Conservation (phyloP, 495 filamentous ascomycete genomes). For the Pseudomonodictys pantanalensis region DNA sequence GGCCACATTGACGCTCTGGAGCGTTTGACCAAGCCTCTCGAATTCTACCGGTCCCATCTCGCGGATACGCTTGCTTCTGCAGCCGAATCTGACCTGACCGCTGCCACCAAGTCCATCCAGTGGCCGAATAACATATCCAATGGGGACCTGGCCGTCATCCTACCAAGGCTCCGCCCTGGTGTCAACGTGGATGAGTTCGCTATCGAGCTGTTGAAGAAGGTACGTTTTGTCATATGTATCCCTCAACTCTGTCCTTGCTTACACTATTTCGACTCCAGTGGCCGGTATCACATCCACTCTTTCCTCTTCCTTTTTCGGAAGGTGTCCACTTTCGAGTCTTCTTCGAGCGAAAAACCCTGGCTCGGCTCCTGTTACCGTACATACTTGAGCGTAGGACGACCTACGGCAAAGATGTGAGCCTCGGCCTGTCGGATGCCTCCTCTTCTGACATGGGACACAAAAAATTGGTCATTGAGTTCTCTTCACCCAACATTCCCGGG, state of each 20-base stretch:
- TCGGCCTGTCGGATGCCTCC: constrained; percentile 64
- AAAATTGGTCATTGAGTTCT: constrained; percentile 57
- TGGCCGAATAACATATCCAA: constrained; percentile 7
- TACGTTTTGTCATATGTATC: neutral
- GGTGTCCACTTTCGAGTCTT: constrained; percentile 20
- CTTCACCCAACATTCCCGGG: constrained; percentile 62
- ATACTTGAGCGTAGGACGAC: constrained; percentile 45
- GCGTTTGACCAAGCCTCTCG: constrained; percentile 17
- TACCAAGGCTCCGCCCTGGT: constrained; percentile 18
- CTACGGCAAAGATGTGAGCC: constrained; percentile 64
- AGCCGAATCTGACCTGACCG: neutral
- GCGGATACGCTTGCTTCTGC: constrained; percentile 12
- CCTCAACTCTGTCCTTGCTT: neutral
- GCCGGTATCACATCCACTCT: constrained; percentile 12
- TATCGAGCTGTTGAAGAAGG: constrained; percentile 18
- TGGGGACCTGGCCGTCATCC: constrained; percentile 16
- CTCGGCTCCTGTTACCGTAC: constrained; percentile 16
- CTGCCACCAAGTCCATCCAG: constrained; percentile 19
- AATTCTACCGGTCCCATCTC: constrained; percentile 15
- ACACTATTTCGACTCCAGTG: constrained; percentile 7
- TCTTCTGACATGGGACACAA: constrained; percentile 70
- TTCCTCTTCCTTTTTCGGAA: constrained; percentile 17
- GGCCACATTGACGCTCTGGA: constrained; percentile 3
- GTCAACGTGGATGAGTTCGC: constrained; percentile 11
- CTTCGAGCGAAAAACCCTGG: constrained; percentile 5